Evolutionary conservation across 768 basidiomycete genomes (phyloP).

Genomic region (Lyophyllum semitale): DNA sequence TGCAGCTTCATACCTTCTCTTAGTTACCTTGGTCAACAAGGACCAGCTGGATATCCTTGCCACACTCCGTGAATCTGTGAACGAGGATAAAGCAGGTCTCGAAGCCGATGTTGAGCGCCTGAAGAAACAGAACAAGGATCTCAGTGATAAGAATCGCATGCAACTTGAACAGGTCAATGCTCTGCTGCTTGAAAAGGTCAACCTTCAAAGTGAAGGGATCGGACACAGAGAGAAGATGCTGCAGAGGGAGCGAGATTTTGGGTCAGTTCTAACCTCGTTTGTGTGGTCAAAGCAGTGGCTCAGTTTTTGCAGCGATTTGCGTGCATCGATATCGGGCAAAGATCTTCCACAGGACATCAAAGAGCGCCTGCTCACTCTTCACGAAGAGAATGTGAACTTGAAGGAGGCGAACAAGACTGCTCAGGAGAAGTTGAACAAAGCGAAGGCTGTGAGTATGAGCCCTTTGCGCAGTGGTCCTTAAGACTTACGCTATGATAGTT

Average conservation of each 20-base stretch:
- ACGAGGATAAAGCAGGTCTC: slow-evolving; percentile 79
- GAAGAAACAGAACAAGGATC: slow-evolving; percentile 67
- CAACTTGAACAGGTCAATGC: slow-evolving; percentile 87
- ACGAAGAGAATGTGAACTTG: slow-evolving; percentile 73
- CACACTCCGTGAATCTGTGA: slow-evolving; percentile 83
- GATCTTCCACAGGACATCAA: slow-evolving; percentile 85
- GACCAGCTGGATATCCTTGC: slow-evolving; percentile 91
- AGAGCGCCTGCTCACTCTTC: slow-evolving; percentile 67
- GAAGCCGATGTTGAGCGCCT: slow-evolving; percentile 68
- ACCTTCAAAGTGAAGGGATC: slow-evolving; percentile 87
- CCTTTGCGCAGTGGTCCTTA: not conserved
- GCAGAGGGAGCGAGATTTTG: slow-evolving; percentile 82
- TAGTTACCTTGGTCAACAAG: slow-evolving; percentile 90
- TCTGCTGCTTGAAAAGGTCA: slow-evolving; percentile 90
- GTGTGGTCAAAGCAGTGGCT: not conserved
- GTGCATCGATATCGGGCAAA: slow-evolving; percentile 74
- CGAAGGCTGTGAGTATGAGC: slow-evolving; percentile 56
- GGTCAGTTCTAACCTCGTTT: slow-evolving; percentile 43
- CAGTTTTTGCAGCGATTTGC: slow-evolving; percentile 59
- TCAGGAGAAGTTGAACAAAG: slow-evolving; percentile 79
- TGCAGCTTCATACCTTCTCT: not conserved
- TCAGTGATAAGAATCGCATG: slow-evolving; percentile 84
- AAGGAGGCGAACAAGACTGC: slow-evolving; percentile 72
- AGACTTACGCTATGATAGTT: slow-evolving; percentile 51
- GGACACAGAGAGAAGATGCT: slow-evolving; percentile 85